Evolutionary conservation across 768 basidiomycete species (phyloP), one percentile per base, ranked within the genome.

Genomic region (Artomyces pyxidatus): DNA sequence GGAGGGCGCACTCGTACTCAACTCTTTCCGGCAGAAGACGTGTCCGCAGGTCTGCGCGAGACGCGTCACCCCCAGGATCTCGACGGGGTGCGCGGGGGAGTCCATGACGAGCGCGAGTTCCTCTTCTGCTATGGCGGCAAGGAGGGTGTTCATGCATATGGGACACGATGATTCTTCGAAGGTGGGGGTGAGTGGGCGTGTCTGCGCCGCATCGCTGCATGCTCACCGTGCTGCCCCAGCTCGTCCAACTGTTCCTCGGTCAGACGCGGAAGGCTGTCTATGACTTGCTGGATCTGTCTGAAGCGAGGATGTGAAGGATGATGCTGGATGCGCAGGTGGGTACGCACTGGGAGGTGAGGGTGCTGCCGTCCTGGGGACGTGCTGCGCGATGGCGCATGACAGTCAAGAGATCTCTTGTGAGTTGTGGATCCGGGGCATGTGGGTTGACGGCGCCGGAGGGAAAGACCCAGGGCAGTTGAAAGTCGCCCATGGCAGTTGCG

Each of bases 1-100:
- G 35, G n/a, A 27, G 42, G 49, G 42, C 45, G 17, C 47, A 27
- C 12, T 43, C 37, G 58, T 61, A 67, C 67, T 65, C 61, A 70
- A 89, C 88, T 90, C 88, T 69, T 78, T 80, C 56, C 85, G 75
- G 62, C 88, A 90, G 59, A 89, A 90, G n/a, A 84, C 57, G 60
- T 91, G 88, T 3, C 64, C 61, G 51, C 70, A 73, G 1, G 63
- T 64, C 38, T 62, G 37, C 11, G 29, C 43, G 21, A 91, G 65
- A 55, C 70, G 75, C 19, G 85, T 86, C 19, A 89, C 78, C 3
- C 88, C 88, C 1, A 85, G 63, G 30, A 80, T 73, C 53, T 87
- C 82, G n/a, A 70, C 55, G 14, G 85, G 75, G 52, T 83, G 75
- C 8, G 86, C 84, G 4, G 87, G 85, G 1, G 86, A 85, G 58